Evolutionary conservation across 129 eudicot species (phyloP), one percentile per base, ranked within the genome.

Genomic region (Pseudognaphalium luteoalbum): DNA sequence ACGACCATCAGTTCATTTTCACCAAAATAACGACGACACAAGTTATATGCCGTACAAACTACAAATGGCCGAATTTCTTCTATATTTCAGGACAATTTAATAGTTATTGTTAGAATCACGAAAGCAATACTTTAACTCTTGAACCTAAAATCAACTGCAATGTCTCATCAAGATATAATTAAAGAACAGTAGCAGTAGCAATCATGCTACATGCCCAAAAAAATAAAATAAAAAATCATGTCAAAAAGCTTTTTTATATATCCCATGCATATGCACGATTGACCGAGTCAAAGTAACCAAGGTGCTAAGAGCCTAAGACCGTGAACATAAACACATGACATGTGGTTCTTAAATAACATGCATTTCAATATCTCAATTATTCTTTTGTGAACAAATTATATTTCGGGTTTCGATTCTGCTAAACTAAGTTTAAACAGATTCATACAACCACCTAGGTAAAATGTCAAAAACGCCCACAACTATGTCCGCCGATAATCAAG

Each of bases 391-490:
- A 66, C 66, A 15, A 74, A 0, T 14, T 75, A 50, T 47, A 71
- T 75, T 65, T 65, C 34, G 2, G 22, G 62, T n/a, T 47, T 34
- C 20, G 1, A 52, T 22, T 56, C 20, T n/a, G 1, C 70, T 56
- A 64, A 76, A 65, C 12, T 25, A 50, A 9, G 51, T 16, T 57
- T 71, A 42, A 71, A 77, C 47, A 63, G 19, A 21, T 68, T 66
- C 74, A 29, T 74, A 80, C 80, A 67, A 74, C 70, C 54, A 44
- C 41, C 19, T 33, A 30, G 33, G 75, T 64, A 80, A 74, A 80
- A 73, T 73, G 78, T 64, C 83, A 80, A 73, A 80, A 80, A 80
- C 67, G 75, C 70, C 70, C 74, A 80, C 54, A 56, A 25, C 74
- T 20, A 78, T 61, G 79, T 80, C 79, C 58, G 75, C 80, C 73